Evolutionary conservation across 441 rosid species (phyloP).

Genomic region (Flueggea neowawraea): DNA sequence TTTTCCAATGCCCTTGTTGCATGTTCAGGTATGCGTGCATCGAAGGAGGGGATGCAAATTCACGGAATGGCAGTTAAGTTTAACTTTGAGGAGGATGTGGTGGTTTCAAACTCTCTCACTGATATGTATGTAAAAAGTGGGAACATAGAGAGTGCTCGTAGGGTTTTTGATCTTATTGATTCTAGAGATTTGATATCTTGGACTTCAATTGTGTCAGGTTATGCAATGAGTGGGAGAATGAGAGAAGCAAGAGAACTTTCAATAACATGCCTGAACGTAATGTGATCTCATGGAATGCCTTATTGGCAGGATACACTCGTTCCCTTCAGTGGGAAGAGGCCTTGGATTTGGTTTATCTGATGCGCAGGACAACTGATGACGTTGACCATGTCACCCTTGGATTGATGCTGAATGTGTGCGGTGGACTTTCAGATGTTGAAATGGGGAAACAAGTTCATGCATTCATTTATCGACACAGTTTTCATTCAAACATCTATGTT

Average conservation of each 20-base stretch:
- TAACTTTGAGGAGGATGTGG: conserved; percentile 38
- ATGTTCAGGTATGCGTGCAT: conserved; percentile 51
- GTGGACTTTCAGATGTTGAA: conserved; percentile 67
- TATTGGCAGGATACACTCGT: conserved; percentile 68
- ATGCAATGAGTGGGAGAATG: conserved; percentile 56
- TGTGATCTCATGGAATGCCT: conserved; percentile 75
- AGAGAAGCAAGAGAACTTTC: conserved; percentile 65
- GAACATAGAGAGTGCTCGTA: conserved; percentile 51
- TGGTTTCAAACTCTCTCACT: conserved; percentile 63
- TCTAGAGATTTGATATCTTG: conserved; percentile 59
- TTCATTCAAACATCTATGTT: conserved; percentile 38
- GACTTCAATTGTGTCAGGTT: conserved; percentile 72
- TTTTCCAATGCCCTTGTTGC: conserved; percentile 69
- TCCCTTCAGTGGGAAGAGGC: conserved; percentile 66
- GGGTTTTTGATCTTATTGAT: conserved; percentile 53
- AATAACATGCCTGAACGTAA: conserved; percentile 75
- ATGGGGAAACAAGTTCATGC: conserved; percentile 79
- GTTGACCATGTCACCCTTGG: conserved; percentile 61
- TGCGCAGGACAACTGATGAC: conserved; percentile 41
- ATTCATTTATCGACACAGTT: conserved; percentile 54
- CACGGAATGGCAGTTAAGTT: conserved; percentile 56
- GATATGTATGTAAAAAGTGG: conserved; percentile 71
- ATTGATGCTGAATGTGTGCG: conserved; percentile 55
- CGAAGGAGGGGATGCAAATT: conserved; percentile 66
- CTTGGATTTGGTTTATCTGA: conserved; percentile 40